Evolutionary conservation across 2,329 filamentous ascomycete species (phyloP), one percentile per base, ranked within the genome.

Genomic region (Tricladium varicosporioides): DNA sequence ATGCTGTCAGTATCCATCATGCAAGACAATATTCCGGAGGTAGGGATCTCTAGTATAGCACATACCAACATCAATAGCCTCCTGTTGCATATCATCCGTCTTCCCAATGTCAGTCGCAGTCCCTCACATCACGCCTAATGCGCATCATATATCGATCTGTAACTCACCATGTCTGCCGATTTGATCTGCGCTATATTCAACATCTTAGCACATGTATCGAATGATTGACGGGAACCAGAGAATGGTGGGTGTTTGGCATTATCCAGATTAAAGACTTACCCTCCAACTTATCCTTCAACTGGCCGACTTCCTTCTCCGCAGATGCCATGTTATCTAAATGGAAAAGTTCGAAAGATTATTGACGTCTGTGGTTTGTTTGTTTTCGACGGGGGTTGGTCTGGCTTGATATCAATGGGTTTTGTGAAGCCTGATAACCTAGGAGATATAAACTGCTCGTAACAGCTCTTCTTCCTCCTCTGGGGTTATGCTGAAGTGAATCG

Each of bases 31-130:
- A 43, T 44, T 9, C 15, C 13, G 7, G 7, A 18, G n/a, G n/a
- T 5, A 45, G n/a, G 5, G 42, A 18, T 9, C 5, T 45, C 7
- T 7, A 9, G 42, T 7, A 14, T 18, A 45, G 9, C 42, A 80
- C 92, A 67, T 86, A 97, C 93, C 92, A 72, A 97, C 89, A 84
- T 97, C 91, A 70, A 99, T 90, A 48, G 88, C 91, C 76, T 97
- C 93, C 69, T 90, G 85, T 72, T 97, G 92, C 94, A 99, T 96
- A 69, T 97, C 92, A 58, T 97, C 93, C 69, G 88, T 93, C 94
- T 97, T 72, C 67, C 46, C 50, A 36, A 54, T 22, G 32, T 69
- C 52, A 68, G 64, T 60, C 33, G 9, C 27, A n/a, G 32, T 44
- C 16, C n/a, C 16, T 13, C 48, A 19, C 32, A 42, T 47, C 31